Base-by-base conservation (phyloP, 225 moss, liverwort and hornwort genomes). In the Rhytidiadelphus loreus region DNA sequence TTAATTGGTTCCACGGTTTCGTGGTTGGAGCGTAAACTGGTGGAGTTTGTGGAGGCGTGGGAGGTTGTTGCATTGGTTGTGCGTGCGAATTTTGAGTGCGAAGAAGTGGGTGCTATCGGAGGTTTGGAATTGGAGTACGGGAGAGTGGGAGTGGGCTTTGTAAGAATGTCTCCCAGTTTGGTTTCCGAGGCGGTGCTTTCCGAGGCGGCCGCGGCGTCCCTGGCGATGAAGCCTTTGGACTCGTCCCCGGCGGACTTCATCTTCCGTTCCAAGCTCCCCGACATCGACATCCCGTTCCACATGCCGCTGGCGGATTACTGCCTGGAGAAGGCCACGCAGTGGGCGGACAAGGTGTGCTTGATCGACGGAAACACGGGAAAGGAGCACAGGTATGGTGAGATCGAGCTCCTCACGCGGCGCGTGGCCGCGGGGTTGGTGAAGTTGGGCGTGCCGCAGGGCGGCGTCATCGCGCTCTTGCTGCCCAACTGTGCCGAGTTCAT, bases 401-500 rank as follows among this genome's bases (percentile, higher is more conserved):
- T 95, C 64, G 94, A 89, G 87, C 88, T 92, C 30, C 76, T 83
- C 25, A 83, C 88, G 24, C 88, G 91, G 55, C 88, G 91, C 53
- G 95, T 94, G 83, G 91, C 95, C 10, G 95, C 94, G 11, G 95
- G 95, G 6, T 33, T 95, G 58, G 95, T 58, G 39, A 92, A 86
- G 72, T 80, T 95, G 78, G 93, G 92, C 50, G 85, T 95, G 52
- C 56, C 75, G 71, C 89, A 91, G 85, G 95, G 95, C 9, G 95
- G 91, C 44, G 93, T 95, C 61, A 92, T 95, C 72, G 93, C 92
- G 71, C 89, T 95, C 29, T 62, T 94, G 81, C 90, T 95, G 11
- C 95, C 95, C 60, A 95, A 95, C 86, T 92, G 90, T 55, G 86
- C 88, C 4, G 93, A 95, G 87, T 95, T 95, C 43, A 87, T 93